Evolutionary conservation across 495 filamentous ascomycete species (phyloP), one percentile per base, ranked within the genome.

Genomic region (Trichoderma erinaceum): DNA sequence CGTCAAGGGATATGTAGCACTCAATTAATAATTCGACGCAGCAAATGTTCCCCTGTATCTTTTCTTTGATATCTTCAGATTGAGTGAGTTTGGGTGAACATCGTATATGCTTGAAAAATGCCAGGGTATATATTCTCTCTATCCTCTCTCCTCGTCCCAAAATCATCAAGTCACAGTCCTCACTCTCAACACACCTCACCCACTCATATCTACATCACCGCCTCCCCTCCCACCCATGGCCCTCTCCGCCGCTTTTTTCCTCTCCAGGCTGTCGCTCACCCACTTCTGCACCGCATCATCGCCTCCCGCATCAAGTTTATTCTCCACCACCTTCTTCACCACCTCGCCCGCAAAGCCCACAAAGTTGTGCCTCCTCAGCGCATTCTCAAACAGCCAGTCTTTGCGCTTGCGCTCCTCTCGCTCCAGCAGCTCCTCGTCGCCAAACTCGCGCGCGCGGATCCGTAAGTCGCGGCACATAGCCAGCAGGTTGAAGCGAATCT

Each of bases 351-450:
- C 89, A 75, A 99, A 97, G 0, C 93, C 96, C 21, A 99, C 89
- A 79, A 99, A 98, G 75, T 99, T 99, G 78, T 95, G 94, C 73
- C 91, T 78, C 68, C 95, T 78, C 75, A 99, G 80, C 35, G 93
- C 91, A 79, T 99, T 98, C 86, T 99, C 95, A 87, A 93, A 98
- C 73, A 85, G 84, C 96, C 95, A 99, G 41, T 85, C 90, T 66
- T 80, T 83, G 67, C 95, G 80, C 87, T 96, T 97, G 76, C 84
- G 79, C 83, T 93, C 88, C 85, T 98, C 93, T 67, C 88, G 81
- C 72, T 86, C 83, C 72, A 98, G 76, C 75, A 84, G 78, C 77
- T 97, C 94, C 65, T 72, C 69, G 78, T 99, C 95, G 21, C 94
- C 95, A 67, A 93, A 83, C 81, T 95, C 92, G 56, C 84, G 76